Percentiles rank a stretch among this genome's conserved stretches.
These are phyloP conservation scores for Sextonia rubra DNA, from an alignment of 164 flowering plant genomes.

Conservation along the genomic window DNA sequence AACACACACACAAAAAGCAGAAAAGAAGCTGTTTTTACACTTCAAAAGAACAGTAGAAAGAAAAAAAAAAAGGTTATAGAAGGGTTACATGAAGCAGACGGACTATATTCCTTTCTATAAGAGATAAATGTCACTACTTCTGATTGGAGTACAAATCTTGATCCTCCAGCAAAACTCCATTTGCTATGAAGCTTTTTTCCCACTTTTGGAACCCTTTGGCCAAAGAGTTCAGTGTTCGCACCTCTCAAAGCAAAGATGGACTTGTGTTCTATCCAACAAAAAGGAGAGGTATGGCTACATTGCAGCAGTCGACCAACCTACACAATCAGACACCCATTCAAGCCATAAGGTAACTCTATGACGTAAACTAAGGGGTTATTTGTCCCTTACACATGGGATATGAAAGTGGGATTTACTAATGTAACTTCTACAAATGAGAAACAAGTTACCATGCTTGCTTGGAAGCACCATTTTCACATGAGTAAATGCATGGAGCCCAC, in stretches of 20 bases:
- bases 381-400: not conserved
- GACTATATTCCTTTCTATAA: conserved; percentile 18
- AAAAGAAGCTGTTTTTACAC: not conserved
- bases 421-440: too few relatives aligned
- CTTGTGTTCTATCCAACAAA: conserved; percentile 5
- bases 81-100: conserved; percentile 53
- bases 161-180: conserved; percentile 50
- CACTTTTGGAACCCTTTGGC: conserved; percentile 11
- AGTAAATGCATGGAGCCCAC: not conserved
- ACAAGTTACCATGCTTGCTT: too few relatives aligned
- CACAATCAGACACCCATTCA: conserved; percentile 2
- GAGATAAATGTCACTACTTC: conserved; percentile 17
- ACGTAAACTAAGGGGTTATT: not conserved
- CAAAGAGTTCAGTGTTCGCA: conserved; percentile 8
- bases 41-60: not conserved
- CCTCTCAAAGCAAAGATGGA: conserved; percentile 10
- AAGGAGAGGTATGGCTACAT: conserved; percentile 7
- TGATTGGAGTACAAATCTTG: conserved; percentile 29
- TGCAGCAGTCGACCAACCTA: conserved; percentile 19
- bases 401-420: not conserved
- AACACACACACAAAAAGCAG: not conserved
- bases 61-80: not conserved
- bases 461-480: not conserved
- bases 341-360: not conserved
- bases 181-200: conserved; percentile 11